Evolutionary conservation across 768 basidiomycete genomes (phyloP).

Genomic region (Exsudoporus frostii): DNA sequence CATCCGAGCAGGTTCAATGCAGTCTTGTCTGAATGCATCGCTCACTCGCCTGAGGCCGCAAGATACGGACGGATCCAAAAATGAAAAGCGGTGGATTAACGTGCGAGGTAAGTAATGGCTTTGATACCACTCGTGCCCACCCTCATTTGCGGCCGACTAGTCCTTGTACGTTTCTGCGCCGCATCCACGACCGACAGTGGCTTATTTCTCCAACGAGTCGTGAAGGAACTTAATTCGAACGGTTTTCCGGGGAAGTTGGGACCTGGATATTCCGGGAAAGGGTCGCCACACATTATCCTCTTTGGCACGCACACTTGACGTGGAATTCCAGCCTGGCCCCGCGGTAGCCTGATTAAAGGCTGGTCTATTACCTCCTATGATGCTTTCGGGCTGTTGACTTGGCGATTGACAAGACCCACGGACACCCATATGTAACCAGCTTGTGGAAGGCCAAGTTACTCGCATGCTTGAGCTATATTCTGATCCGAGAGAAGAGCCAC

Average conservation of each 20-base stretch:
- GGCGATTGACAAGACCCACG: conserved; percentile 25
- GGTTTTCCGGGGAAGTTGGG: conserved; percentile 9
- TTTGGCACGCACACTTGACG: conserved; percentile 20
- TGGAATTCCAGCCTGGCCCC: conserved; percentile 13
- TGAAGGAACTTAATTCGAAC: conserved; percentile 11
- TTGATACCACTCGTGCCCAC: conserved; percentile 16
- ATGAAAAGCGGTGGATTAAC: conserved; percentile 7
- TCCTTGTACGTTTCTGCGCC: conserved; percentile 22
- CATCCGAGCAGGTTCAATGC: conserved; percentile 12
- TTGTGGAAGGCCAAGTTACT: background rate
- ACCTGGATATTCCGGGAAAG: conserved; percentile 9
- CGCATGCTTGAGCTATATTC: conserved; percentile 8
- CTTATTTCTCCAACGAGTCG: conserved; percentile 6
- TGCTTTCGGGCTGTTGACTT: conserved; percentile 22
- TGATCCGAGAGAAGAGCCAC: conserved; percentile 22
- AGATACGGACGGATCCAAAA: conserved; percentile 16
- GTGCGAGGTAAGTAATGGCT: conserved; percentile 2
- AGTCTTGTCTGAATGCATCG: conserved; percentile 8
- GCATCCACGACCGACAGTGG: conserved; percentile 14
- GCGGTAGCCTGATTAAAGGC: conserved; percentile 11
- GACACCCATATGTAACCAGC: conserved; percentile 19
- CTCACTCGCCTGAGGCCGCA: conserved; percentile 4
- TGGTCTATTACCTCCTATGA: conserved; percentile 20
- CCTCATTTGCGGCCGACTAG: conserved; percentile 17
- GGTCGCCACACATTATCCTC: conserved; percentile 13